Base-by-base conservation (phyloP, 495 filamentous ascomycete genomes). In the Usnea hakonensis region DNA sequence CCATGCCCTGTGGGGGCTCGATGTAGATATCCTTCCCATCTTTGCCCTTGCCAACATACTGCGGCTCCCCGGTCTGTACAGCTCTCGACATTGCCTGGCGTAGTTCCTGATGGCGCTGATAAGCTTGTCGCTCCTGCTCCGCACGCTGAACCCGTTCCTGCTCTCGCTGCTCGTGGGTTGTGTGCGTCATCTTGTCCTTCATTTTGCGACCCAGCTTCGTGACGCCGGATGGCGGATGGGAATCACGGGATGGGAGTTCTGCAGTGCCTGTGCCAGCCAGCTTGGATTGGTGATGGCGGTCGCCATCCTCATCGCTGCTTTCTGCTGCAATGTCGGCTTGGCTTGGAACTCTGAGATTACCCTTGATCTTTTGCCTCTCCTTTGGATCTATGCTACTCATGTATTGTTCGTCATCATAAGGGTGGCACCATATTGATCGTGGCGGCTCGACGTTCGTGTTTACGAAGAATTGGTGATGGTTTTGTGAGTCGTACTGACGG, bases 381-480 rank as follows among this genome's bases (percentile, higher is more conserved):
- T 67, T 63, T 6, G 70, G 58, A 23, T 70, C 56, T 3, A 81
- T 64, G 44, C 70, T 73, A 59, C 57, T 53, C 37, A 81, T 68
- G 67, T 76, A 81, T 38, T 74, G 44, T 10, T 76, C 70, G 66
- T 80, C 79, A 62, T 81, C 79, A 66, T 81, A 80, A 2, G 79
- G 79, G 68, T 81, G 79, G 54, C 74, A 68, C 79, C 79, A 81
- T 37, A 77, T 79, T 35, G 73, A 75, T 30, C 77, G 72, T 2
- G 78, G 78, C 2, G 79, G 78, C 16, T 72, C 66, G 30, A 64
- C 60, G n/a, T 58, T 75, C 4, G 77, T 81, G 67, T 81, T 75
- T 37, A 80, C 77, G 71, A 79, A 81, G 74, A 76, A 81, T 58
- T 81, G 79, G 64, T 81, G 79, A 14, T 74, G 63, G 10, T 72